phyloP scores from a whole-genome alignment of 176 grass and related monocot species.

The Carex scoparia region DNA sequence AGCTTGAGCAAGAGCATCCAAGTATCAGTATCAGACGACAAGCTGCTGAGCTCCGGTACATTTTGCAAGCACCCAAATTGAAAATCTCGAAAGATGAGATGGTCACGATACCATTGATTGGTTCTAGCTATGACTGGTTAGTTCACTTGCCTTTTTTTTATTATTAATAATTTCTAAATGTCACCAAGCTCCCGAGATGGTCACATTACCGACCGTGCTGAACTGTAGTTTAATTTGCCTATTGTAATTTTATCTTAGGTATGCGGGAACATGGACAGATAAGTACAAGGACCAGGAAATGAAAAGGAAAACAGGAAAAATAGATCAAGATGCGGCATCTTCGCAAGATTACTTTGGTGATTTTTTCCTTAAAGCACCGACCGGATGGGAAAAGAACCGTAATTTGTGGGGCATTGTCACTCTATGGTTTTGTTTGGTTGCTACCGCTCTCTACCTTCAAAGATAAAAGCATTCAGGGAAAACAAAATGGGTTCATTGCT shows the following conservation, averaged over 20 bases:
- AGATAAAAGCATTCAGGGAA: slow-evolving; percentile 36
- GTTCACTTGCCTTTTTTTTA: slow-evolving; percentile 11
- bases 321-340: slow-evolving; percentile 33
- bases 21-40: slow-evolving; percentile 86
- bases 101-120: slow-evolving; percentile 91
- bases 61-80: slow-evolving; percentile 87
- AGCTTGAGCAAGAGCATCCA: slow-evolving; percentile 75
- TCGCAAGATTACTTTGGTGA: slow-evolving; percentile 64
- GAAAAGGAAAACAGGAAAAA: slow-evolving; percentile 48
- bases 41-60: slow-evolving; percentile 87
- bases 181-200: slow-evolving; percentile 75
- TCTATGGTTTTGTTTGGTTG: slow-evolving; percentile 74
- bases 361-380: slow-evolving; percentile 42
- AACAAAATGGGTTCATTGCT: neutral
- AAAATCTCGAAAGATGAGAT: slow-evolving; percentile 98
- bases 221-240: neutral
- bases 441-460: slow-evolving; percentile 75
- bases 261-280: slow-evolving; percentile 87
- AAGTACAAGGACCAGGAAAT: slow-evolving; percentile 73
- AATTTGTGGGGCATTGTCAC: slow-evolving; percentile 65
- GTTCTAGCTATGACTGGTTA: slow-evolving; percentile 93
- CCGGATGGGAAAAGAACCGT: slow-evolving; percentile 57
- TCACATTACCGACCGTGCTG: slow-evolving; percentile 21
- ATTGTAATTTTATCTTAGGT: slow-evolving; percentile 44
- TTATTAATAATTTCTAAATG: neutral